Evolutionary conservation across 495 filamentous ascomycete genomes (phyloP), one percentile per base, ranked within the genome.

Genomic region (Penicillium ucsense): DNA sequence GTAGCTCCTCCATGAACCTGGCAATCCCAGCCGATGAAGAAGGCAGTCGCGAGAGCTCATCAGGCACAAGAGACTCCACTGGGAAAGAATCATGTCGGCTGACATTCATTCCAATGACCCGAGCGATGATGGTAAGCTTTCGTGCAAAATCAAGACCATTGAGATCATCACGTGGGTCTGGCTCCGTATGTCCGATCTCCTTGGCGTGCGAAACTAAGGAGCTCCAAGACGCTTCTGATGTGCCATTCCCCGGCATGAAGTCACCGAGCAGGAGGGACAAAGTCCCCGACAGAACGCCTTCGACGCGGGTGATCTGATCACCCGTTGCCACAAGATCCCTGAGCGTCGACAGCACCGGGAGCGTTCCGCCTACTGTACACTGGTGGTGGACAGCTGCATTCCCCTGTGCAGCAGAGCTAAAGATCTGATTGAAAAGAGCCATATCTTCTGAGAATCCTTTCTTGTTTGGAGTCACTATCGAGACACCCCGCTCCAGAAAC

Each of bases 231-330:
- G 80, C 40, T n/a, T 68, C 60, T 0, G 59, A 47, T 30, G 51
- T 37, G 8, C 78, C 81, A 12, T 71, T 66, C 2, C 78, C 75
- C 0, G 87, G 87, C 53, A 56, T 52, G 8, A 44, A 56, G 4
- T 39, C 41, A 8, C 44, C 49, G 10, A 56, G 38, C 5, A 56
- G 40, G 12, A 38, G 84, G 80, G 61, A 95, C 89, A 47, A 76
- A 83, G 71, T 96, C 90, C 76, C 95, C 92, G 11, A 95, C 70
- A 76, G 91, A 94, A 98, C 89, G 48, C 91, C 92, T 73, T 96
- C 91, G 50, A 98, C 94, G 61, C 79, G 86, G 46, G 72, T 81
- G 2, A 96, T 82, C 58, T 86, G 71, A 59, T 97, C 92, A 12
- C 92, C 92, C 0, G 92, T 96, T 30, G 86, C 82, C 8, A 94